Conservation (phyloP, 2,329 filamentous ascomycete species). For the Metarhizium album region DNA sequence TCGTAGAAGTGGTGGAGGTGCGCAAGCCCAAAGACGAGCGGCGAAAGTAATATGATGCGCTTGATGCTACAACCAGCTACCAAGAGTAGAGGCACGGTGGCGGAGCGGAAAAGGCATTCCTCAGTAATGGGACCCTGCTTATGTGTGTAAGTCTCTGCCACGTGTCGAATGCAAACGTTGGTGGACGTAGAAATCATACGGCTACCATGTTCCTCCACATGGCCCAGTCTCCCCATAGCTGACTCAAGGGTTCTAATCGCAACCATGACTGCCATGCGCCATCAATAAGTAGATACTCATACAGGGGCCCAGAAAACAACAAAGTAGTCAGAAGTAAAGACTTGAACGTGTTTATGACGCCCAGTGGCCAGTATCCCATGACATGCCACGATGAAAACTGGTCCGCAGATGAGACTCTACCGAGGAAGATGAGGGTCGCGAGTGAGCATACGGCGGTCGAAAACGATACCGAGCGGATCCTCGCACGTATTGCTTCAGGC, state of each 20-base stretch:
- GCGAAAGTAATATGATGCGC: slow-evolving; percentile 67
- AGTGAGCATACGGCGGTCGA: slow-evolving; percentile 61
- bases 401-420: not conserved
- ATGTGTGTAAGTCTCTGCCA: not conserved
- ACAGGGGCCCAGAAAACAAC: slow-evolving; percentile 77
- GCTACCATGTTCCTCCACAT: slow-evolving; percentile 81
- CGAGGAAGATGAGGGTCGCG: slow-evolving; percentile 55
- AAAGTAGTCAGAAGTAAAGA: slow-evolving; percentile 61
- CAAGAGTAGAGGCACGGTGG: slow-evolving; percentile 73
- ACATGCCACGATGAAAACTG: slow-evolving; percentile 38
- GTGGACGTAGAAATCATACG: slow-evolving; percentile 36
- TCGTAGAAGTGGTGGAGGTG: slow-evolving; percentile 96
- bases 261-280: slow-evolving; percentile 58
- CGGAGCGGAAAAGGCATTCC: slow-evolving; percentile 85
- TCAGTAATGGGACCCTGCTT: slow-evolving; percentile 77
- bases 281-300: slow-evolving; percentile 66
- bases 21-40: slow-evolving; percentile 83
- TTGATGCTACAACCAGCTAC: slow-evolving; percentile 48
- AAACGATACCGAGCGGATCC: slow-evolving; percentile 68
- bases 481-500: slow-evolving; percentile 77
- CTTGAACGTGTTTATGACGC: slow-evolving; percentile 50
- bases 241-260: slow-evolving; percentile 40
- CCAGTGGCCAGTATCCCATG: slow-evolving; percentile 74
- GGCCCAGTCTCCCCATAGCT: slow-evolving; percentile 61
- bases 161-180: not conserved